Percentiles rank a stretch among this genome's conserved stretches.
Conservation (phyloP, 2,329 filamentous ascomycete species). For the Penicillium freii region DNA sequence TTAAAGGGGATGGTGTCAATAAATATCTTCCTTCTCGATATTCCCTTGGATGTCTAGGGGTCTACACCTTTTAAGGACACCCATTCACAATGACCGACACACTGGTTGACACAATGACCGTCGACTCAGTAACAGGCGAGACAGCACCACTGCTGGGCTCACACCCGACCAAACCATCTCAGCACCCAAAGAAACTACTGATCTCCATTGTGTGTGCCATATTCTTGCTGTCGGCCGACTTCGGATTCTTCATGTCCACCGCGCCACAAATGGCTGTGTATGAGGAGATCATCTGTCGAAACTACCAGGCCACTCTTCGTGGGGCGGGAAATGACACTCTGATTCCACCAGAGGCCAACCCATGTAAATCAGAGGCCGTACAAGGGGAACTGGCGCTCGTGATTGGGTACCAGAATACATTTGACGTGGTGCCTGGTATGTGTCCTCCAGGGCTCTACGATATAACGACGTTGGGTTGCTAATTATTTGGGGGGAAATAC, state of each 20-base stretch:
- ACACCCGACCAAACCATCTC: not conserved
- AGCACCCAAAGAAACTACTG: slow-evolving; percentile 16
- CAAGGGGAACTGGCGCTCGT: slow-evolving; percentile 33
- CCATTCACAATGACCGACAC: not conserved
- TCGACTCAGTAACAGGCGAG: slow-evolving; percentile 2
- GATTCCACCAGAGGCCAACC: slow-evolving; percentile 1
- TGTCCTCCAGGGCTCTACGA: not conserved
- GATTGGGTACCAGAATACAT: slow-evolving; percentile 30
- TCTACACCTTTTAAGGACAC: not conserved
- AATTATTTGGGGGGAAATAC: not conserved
- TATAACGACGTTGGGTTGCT: not conserved
- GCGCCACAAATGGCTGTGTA: slow-evolving; percentile 30
- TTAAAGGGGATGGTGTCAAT: not conserved
- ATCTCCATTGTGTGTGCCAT: slow-evolving; percentile 15
- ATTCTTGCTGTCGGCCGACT: slow-evolving; percentile 22
- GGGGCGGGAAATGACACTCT: not conserved
- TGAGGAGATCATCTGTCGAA: slow-evolving; percentile 29
- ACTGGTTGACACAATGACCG: not conserved
- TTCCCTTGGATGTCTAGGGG: not conserved
- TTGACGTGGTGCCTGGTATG: slow-evolving; percentile 25
- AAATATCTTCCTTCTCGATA: not conserved
- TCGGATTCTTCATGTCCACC: slow-evolving; percentile 22
- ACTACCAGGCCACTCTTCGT: slow-evolving; percentile 17
- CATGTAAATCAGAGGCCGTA: slow-evolving; percentile 33
- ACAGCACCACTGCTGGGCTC: slow-evolving; percentile 11